A percentile compares a stretch with the other conserved stretches of the same genome.
These are phyloP conservation scores for Colletotrichum filicis DNA, from an alignment of 2,329 filamentous ascomycete species.

Conservation along the genomic window DNA sequence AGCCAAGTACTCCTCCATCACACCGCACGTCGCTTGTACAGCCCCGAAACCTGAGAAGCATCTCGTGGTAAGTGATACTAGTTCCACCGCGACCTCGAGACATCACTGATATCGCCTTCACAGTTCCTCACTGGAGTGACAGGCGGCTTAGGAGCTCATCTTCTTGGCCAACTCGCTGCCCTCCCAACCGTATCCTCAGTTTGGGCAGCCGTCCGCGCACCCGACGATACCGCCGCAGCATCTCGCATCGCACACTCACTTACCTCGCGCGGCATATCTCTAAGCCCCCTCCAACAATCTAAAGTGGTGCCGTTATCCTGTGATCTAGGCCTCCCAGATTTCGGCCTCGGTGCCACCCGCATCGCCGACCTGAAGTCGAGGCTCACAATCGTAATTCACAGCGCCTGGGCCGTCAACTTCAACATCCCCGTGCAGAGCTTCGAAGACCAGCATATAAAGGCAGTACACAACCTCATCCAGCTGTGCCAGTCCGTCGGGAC, in stretches of 20 bases:
- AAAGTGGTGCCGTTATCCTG: constrained; percentile 51
- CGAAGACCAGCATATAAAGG: constrained; percentile 41
- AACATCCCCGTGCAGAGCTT: constrained; percentile 34
- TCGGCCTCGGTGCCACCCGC: not conserved
- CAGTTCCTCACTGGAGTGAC: constrained; percentile 69
- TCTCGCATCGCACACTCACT: constrained; percentile 8
- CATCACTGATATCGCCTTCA: not conserved
- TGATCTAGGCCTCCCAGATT: constrained; percentile 49
- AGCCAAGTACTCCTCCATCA: constrained; percentile 49
- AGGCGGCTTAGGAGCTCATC: constrained; percentile 68
- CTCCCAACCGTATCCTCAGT: constrained; percentile 58
- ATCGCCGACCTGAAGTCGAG: constrained; percentile 41
- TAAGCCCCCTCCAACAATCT: constrained; percentile 34
- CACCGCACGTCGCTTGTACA: constrained; percentile 36
- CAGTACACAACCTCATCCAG: constrained; percentile 41
- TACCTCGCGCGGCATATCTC: constrained; percentile 42
- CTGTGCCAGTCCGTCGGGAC: constrained; percentile 47
- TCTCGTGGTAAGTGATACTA: constrained; percentile 42
- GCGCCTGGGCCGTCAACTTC: constrained; percentile 38
- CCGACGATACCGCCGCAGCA: constrained; percentile 44
- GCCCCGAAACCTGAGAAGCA: constrained; percentile 39
- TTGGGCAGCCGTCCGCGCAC: constrained; percentile 52
- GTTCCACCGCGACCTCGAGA: not conserved
- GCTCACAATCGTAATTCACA: constrained; percentile 41
- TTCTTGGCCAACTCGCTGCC: constrained; percentile 64